Evolutionary conservation across 306 rosid genomes (phyloP).

Genomic region (Dalbergia cultrata): DNA sequence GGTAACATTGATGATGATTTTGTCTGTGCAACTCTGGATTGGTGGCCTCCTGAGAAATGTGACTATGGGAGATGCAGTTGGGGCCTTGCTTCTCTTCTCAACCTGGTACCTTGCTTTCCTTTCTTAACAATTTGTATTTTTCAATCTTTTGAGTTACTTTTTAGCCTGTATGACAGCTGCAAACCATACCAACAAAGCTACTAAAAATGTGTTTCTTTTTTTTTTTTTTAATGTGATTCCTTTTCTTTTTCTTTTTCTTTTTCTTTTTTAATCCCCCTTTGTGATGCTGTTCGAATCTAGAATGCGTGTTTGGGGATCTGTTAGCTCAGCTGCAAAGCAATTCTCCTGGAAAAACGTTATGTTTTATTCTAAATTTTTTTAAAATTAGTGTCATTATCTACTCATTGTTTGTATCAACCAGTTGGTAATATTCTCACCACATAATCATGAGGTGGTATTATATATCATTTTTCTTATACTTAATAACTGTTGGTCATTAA

Average conservation of each 20-base stretch:
- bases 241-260: no score
- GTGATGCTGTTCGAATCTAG: constrained; percentile 32
- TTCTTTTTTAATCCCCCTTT: background rate
- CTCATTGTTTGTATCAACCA: constrained; percentile 26
- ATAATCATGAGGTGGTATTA: constrained; percentile 13
- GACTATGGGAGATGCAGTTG: constrained; percentile 96
- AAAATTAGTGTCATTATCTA: constrained; percentile 24
- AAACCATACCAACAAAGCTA: background rate
- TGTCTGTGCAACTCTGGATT: constrained; percentile 91
- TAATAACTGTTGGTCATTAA: background rate
- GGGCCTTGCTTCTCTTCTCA: constrained; percentile 90
- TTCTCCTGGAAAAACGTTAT: constrained; percentile 11
- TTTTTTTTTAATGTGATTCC: constrained; percentile 14
- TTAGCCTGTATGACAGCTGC: background rate
- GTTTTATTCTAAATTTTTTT: background rate
- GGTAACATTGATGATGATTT: constrained; percentile 87
- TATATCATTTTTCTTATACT: background rate
- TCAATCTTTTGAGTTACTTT: background rate
- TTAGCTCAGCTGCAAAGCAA: constrained; percentile 29
- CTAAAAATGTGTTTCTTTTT: background rate
- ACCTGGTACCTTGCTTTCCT: constrained; percentile 65
- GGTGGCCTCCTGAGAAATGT: constrained; percentile 99
- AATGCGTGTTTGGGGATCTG: constrained; percentile 41
- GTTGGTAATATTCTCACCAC: constrained; percentile 9
- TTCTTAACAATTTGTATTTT: constrained; percentile 5